Conservation (phyloP, 495 filamentous ascomycete species). For the Penicillium silybi region DNA sequence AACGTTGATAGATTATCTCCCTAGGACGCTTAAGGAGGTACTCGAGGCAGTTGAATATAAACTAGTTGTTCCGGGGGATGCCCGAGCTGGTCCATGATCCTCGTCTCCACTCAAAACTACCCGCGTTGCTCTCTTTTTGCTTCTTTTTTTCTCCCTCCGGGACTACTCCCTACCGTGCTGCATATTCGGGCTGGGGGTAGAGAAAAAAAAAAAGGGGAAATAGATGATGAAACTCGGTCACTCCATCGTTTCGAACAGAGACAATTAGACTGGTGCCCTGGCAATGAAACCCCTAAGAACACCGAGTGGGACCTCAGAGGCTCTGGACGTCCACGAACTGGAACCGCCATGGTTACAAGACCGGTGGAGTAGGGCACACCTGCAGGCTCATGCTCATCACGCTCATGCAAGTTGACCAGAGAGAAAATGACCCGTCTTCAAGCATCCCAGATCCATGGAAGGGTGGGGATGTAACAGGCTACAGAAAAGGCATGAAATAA, state of each 20-base stretch:
- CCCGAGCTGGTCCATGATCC: neutral
- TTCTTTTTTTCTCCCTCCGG: neutral
- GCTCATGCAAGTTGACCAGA: neutral
- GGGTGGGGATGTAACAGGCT: neutral
- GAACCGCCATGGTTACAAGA: constrained; percentile 19
- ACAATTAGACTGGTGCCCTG: constrained; percentile 1
- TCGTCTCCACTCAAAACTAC: neutral
- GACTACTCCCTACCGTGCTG: neutral
- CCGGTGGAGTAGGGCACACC: neutral
- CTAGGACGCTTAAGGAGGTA: too few relatives aligned
- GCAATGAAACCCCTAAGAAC: neutral
- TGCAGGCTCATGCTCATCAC: neutral
- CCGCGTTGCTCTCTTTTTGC: neutral
- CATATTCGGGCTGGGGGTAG: neutral
- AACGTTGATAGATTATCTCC: neutral
- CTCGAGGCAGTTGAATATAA: too few relatives aligned
- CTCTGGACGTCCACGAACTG: constrained; percentile 12
- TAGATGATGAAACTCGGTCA: neutral
- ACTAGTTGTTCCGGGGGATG: neutral
- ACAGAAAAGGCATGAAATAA: neutral
- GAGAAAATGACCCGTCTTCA: constrained; percentile 2
- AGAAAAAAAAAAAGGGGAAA: neutral
- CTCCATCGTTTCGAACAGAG: neutral
- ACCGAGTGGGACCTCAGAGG: constrained; percentile 9
- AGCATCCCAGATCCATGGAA: constrained; percentile 1